Base-by-base conservation (phyloP, 805 yeast genomes). In the Candida anglica region DNA sequence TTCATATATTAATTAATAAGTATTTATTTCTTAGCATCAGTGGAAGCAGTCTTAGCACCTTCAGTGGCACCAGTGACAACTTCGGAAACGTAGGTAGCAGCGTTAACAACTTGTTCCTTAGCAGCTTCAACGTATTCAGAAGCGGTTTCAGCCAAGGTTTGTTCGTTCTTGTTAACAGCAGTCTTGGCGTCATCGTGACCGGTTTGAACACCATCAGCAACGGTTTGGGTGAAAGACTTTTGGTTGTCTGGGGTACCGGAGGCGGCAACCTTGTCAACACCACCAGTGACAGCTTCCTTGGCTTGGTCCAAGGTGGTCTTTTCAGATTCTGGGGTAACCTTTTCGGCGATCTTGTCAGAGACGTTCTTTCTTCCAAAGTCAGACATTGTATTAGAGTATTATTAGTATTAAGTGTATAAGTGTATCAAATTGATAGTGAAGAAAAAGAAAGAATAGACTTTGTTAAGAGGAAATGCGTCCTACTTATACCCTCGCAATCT, bases 361-460 rank as follows among this genome's bases (percentile, higher is more conserved):
- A 86, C 72, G 57, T 75, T 66, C 69, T 87, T 86, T 81, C 95
- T 83, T 52, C 83, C 86, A 41, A 72, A 54, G 60, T 69, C 67
- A 44, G 67, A 55, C 67, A 61, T 61, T 27, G 15, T 36, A 16
- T n/a, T 34, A 7, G 6, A 17, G 13, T 31, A 17, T 15, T 9
- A 8, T 6, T 31, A 16, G 6, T 16, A 7, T 31, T 21, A 11
- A 27, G 29, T 13, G 9, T 14, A 8, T 13, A 27, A 27, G n/a
- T 15, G 29, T 13, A 17, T 6, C 6, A 27, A 17, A 27, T 7
- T 9, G 14, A 27, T n/a, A 7, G 7, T 8, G n/a, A n/a, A 24
- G 15, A 24, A n/a, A n/a, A n/a, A n/a, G n/a, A n/a, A n/a, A n/a
- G n/a, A n/a, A n/a, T n/a, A n/a, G n/a, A n/a, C n/a, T n/a, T n/a